Percentiles rank a stretch among this genome's conserved stretches.
Conservation (phyloP, 2,329 filamentous ascomycete genomes). For the Paracoccidioides brasiliensis region DNA sequence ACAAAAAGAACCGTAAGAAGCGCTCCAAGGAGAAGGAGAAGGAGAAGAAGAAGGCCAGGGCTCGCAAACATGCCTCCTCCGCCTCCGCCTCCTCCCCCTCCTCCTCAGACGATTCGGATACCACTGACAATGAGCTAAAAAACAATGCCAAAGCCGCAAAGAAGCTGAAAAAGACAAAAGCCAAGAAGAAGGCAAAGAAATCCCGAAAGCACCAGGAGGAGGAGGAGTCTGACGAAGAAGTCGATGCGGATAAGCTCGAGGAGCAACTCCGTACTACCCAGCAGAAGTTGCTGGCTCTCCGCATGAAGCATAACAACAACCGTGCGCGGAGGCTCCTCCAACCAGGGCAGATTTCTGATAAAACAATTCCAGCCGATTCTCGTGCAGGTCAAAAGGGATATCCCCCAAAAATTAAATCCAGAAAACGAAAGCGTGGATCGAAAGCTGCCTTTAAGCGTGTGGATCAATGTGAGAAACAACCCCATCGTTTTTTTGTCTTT, state of each 20-base stretch:
- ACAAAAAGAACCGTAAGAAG: slow-evolving; percentile 6
- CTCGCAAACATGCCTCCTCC: slow-evolving; percentile 1
- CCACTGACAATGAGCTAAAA: slow-evolving; percentile 13
- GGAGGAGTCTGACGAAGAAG: slow-evolving; percentile 19
- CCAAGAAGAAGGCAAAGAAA: slow-evolving; percentile 23
- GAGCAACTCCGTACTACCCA: slow-evolving; percentile 16
- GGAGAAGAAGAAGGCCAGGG: neutral
- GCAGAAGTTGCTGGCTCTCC: slow-evolving; percentile 13
- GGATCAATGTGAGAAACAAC: slow-evolving; percentile 39
- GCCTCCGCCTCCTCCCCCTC: neutral
- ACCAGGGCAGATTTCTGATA: neutral
- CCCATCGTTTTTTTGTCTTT: neutral
- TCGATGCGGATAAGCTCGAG: slow-evolving; percentile 19
- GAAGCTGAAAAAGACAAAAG: slow-evolving; percentile 26
- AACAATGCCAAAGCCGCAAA: slow-evolving; percentile 21
- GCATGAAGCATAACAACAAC: neutral
- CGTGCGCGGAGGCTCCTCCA: neutral
- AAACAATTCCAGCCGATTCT: neutral
- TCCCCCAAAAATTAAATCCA: slow-evolving; percentile 21
- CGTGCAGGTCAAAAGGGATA: slow-evolving; percentile 9
- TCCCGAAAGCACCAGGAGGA: slow-evolving; percentile 23
- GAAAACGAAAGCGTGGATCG: slow-evolving; percentile 36
- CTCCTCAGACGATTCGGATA: slow-evolving; percentile 7
- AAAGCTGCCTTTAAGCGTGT: slow-evolving; percentile 57
- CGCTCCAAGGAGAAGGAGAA: slow-evolving; percentile 5